These are phyloP conservation scores for Pueraria montana DNA, from an alignment of 306 rosid species.

Conservation along the genomic window DNA sequence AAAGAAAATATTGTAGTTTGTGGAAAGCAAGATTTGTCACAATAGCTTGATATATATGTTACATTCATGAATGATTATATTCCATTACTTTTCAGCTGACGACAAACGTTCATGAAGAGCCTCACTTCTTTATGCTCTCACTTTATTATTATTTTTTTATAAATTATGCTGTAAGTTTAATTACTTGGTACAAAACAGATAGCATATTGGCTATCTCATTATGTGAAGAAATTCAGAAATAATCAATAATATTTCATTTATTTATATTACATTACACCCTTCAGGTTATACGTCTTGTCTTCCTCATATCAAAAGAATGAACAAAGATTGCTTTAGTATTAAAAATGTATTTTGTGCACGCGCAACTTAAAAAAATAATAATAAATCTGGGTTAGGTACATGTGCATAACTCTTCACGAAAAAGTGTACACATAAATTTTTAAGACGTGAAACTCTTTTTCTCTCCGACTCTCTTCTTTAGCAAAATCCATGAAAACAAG, in stretches of 20 bases:
- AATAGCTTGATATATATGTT: slow-evolving; percentile 10
- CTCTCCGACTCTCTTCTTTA: neutral
- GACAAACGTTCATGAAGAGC: slow-evolving; percentile 23
- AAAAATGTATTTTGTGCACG: slow-evolving; percentile 42
- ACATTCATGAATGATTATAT: slow-evolving; percentile 11
- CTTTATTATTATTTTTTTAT: neutral
- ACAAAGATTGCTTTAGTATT: slow-evolving; percentile 1
- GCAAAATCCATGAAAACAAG: neutral
- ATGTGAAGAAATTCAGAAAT: neutral
- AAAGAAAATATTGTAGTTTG: neutral
- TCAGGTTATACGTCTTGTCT: neutral
- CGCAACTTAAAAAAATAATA: slow-evolving; percentile 28
- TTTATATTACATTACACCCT: neutral
- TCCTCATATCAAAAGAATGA: slow-evolving; percentile 41
- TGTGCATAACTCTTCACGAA: slow-evolving; percentile 30
- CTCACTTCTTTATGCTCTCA: neutral
- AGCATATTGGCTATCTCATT: neutral
- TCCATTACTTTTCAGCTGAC: slow-evolving; percentile 9
- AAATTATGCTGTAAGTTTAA: neutral
- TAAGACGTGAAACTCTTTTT: slow-evolving; percentile 3
- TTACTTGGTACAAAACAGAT: slow-evolving; percentile 13
- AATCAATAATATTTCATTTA: neutral
- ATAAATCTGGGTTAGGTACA: slow-evolving; percentile 44
- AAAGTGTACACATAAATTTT: neutral
- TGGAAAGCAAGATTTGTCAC: slow-evolving; percentile 30